Conservation (phyloP, 2,329 filamentous ascomycete species). For the Aspergillus persii region DNA sequence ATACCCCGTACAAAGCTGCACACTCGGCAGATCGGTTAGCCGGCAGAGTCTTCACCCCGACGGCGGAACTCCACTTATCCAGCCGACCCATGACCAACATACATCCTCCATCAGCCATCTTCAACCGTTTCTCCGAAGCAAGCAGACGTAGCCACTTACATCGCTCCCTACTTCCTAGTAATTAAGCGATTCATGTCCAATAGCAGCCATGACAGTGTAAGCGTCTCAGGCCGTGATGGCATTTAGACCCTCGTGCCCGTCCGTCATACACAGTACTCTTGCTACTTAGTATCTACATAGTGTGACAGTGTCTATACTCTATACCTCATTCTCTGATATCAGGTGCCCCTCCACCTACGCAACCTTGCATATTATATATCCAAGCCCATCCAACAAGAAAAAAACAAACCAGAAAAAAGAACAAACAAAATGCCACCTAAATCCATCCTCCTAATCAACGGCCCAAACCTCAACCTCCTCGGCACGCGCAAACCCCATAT, state of each 20-base stretch:
- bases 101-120: too few relatives aligned
- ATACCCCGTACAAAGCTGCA: background rate
- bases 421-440: slow-evolving; percentile 27
- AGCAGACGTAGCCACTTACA: too few relatives aligned
- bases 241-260: background rate
- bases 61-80: background rate
- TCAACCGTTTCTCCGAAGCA: background rate
- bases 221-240: background rate
- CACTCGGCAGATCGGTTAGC: background rate
- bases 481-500: slow-evolving; percentile 71
- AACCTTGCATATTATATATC: too few relatives aligned
- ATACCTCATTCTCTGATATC: background rate
- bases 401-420: background rate
- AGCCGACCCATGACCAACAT: background rate
- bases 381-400: too few relatives aligned
- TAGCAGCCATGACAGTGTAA: background rate
- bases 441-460: slow-evolving; percentile 70
- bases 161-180: too few relatives aligned
- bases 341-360: too few relatives aligned
- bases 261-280: too few relatives aligned
- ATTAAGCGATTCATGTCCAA: background rate
- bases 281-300: too few relatives aligned
- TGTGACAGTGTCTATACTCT: background rate
- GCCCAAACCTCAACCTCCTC: slow-evolving; percentile 79
- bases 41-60: background rate